Evolutionary conservation across 305 asterid species (phyloP).

Genomic region (Withania somnifera): DNA sequence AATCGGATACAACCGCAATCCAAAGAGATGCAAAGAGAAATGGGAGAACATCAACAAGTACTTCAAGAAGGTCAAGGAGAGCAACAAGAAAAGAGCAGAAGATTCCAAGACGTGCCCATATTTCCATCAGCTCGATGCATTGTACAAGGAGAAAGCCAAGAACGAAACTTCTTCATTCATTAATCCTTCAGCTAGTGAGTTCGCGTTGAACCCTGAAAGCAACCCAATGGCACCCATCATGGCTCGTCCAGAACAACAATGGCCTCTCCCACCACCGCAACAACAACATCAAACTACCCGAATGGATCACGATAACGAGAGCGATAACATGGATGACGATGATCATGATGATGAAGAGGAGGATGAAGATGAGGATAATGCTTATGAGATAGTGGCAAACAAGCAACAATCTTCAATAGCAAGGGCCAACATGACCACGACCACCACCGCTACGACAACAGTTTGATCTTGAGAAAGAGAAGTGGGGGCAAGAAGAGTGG

Average conservation of each 20-base stretch:
- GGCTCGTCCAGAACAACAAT: slow-evolving; percentile 93
- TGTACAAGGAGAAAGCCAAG: slow-evolving; percentile 54
- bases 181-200: neutral
- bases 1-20: slow-evolving; percentile 57
- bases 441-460: slow-evolving; percentile 13
- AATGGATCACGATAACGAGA: slow-evolving; percentile 11
- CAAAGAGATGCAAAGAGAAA: slow-evolving; percentile 90
- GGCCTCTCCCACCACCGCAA: slow-evolving; percentile 41
- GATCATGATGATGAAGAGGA: slow-evolving; percentile 25
- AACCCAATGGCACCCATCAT: slow-evolving; percentile 50
- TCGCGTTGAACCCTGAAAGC: slow-evolving; percentile 12
- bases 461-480: slow-evolving; percentile 16
- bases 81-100: slow-evolving; percentile 67
- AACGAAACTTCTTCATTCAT: slow-evolving; percentile 7
- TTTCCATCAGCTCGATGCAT: slow-evolving; percentile 72
- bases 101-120: slow-evolving; percentile 93
- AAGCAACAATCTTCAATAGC: slow-evolving; percentile 35
- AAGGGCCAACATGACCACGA: neutral
- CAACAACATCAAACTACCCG: slow-evolving; percentile 28
- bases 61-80: slow-evolving; percentile 83
- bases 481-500: slow-evolving; percentile 7
- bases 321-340: neutral
- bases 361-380: slow-evolving; percentile 40
- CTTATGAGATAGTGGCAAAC: slow-evolving; percentile 54
- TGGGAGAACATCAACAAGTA: slow-evolving; percentile 98